Conservation (phyloP, 2,329 filamentous ascomycete species). For the Colletotrichum sp. region DNA sequence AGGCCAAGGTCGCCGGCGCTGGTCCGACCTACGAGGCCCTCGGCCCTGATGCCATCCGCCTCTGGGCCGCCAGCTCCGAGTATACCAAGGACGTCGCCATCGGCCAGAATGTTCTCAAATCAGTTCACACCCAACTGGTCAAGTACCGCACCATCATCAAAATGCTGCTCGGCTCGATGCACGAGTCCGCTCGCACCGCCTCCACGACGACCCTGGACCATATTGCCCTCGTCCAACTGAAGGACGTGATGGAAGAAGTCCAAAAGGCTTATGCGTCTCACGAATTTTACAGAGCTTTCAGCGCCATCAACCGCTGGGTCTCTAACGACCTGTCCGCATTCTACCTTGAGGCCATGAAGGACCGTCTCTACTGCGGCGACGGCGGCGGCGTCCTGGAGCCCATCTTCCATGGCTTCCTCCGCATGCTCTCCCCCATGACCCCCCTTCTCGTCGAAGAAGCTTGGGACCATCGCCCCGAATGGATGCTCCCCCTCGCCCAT, state of each 20-base stretch:
- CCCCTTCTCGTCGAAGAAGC: slow-evolving; percentile 88
- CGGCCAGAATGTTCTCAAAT: slow-evolving; percentile 76
- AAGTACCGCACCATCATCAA: slow-evolving; percentile 92
- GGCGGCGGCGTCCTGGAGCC: slow-evolving; percentile 67
- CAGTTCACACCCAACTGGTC: slow-evolving; percentile 76
- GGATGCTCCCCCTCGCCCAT: slow-evolving; percentile 50
- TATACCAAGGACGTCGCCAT: slow-evolving; percentile 89
- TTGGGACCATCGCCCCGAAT: slow-evolving; percentile 76
- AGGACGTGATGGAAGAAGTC: slow-evolving; percentile 68
- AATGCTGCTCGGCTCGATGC: slow-evolving; percentile 82
- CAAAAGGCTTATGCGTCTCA: slow-evolving; percentile 69
- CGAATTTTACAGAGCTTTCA: slow-evolving; percentile 83
- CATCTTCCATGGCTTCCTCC: slow-evolving; percentile 75
- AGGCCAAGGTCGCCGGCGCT: slow-evolving; percentile 43
- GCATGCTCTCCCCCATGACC: slow-evolving; percentile 81
- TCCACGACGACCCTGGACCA: slow-evolving; percentile 69
- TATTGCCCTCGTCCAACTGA: slow-evolving; percentile 79
- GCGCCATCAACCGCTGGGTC: slow-evolving; percentile 80
- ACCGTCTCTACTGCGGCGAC: slow-evolving; percentile 85
- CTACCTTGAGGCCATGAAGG: slow-evolving; percentile 92
- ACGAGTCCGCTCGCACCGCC: slow-evolving; percentile 53
- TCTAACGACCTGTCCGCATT: slow-evolving; percentile 86
- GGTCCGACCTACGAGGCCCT: slow-evolving; percentile 67
- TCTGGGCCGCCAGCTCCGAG: slow-evolving; percentile 93
- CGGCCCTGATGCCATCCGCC: slow-evolving; percentile 83